These are phyloP conservation scores for Thamnidium elegans DNA, from an alignment of 192 early-diverging fungal genomes.

Conservation along the genomic window DNA sequence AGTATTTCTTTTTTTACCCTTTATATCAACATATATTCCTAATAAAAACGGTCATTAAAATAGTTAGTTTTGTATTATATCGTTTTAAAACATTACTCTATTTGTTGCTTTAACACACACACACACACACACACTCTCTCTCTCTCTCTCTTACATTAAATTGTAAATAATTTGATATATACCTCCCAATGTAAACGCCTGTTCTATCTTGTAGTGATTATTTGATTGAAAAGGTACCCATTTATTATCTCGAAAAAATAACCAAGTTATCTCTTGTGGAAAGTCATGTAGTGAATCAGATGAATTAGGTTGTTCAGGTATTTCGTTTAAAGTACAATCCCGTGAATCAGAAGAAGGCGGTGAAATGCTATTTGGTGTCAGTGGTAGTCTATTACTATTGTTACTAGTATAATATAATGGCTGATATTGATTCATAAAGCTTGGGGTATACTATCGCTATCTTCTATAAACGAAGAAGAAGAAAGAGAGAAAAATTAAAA, in stretches of 20 bases:
- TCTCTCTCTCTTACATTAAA: not conserved
- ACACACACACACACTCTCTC: too few relatives aligned
- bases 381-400: conserved; percentile 7
- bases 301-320: not conserved
- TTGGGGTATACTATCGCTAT: not conserved
- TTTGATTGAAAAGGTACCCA: conserved; percentile 38
- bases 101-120: not conserved
- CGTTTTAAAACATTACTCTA: not conserved
- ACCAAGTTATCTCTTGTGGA: conserved; percentile 38
- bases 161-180: not conserved
- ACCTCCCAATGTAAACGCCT: conserved; percentile 42
- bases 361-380: conserved; percentile 11
- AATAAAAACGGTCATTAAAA: not conserved
- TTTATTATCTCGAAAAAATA: conserved; percentile 38
- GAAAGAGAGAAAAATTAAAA: not conserved
- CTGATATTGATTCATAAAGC: not conserved
- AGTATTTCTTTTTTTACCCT: conserved; percentile 4
- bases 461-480: not conserved
- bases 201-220: conserved; percentile 40
- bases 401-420: not conserved
- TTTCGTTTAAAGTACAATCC: not conserved
- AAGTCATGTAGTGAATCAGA: conserved; percentile 11
- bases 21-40: conserved; percentile 38
- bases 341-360: not conserved
- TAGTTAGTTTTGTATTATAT: not conserved